Percentiles rank a stretch among this genome's conserved stretches.
These are phyloP conservation scores for Chlorociboria aeruginascens DNA, from an alignment of 495 filamentous ascomycete species.

Conservation along the genomic window DNA sequence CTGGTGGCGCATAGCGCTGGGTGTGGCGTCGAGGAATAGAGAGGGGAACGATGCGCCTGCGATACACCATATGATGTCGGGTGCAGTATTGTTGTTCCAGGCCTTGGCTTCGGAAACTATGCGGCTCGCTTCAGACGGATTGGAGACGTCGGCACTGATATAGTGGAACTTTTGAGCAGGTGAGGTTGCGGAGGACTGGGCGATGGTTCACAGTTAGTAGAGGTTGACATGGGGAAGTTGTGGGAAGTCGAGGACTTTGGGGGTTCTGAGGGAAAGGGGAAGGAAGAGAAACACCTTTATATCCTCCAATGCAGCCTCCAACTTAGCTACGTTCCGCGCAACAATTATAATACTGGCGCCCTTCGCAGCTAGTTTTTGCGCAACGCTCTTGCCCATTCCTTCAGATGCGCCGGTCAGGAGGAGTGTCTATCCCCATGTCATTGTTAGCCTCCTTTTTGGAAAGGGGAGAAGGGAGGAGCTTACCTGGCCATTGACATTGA, in stretches of 20 bases:
- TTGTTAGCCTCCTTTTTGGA: not conserved
- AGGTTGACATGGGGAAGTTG: not conserved
- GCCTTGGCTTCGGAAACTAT: slow-evolving; percentile 59
- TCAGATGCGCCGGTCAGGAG: slow-evolving; percentile 87
- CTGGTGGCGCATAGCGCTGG: slow-evolving; percentile 55
- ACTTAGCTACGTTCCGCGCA: slow-evolving; percentile 62
- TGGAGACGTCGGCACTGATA: slow-evolving; percentile 74
- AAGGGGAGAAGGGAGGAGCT: not conserved
- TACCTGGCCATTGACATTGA: slow-evolving; percentile 20
- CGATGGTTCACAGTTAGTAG: not conserved
- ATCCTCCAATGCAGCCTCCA: slow-evolving; percentile 56
- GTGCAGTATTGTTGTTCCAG: slow-evolving; percentile 69
- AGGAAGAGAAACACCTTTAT: slow-evolving; percentile 40
- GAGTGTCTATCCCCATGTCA: slow-evolving; percentile 45
- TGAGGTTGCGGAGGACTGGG: slow-evolving; percentile 40
- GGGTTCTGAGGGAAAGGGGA: too few species aligned
- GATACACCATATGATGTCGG: slow-evolving; percentile 87
- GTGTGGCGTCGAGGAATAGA: slow-evolving; percentile 63
- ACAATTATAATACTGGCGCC: slow-evolving; percentile 84
- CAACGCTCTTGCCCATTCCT: slow-evolving; percentile 74
- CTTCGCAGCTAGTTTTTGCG: slow-evolving; percentile 59
- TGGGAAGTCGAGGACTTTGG: too few species aligned
- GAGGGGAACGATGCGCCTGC: slow-evolving; percentile 67
- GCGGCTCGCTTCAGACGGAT: slow-evolving; percentile 49
- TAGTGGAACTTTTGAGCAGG: slow-evolving; percentile 65